Conservation (phyloP, 2,329 filamentous ascomycete genomes). For the Didymellaceae sp. region DNA sequence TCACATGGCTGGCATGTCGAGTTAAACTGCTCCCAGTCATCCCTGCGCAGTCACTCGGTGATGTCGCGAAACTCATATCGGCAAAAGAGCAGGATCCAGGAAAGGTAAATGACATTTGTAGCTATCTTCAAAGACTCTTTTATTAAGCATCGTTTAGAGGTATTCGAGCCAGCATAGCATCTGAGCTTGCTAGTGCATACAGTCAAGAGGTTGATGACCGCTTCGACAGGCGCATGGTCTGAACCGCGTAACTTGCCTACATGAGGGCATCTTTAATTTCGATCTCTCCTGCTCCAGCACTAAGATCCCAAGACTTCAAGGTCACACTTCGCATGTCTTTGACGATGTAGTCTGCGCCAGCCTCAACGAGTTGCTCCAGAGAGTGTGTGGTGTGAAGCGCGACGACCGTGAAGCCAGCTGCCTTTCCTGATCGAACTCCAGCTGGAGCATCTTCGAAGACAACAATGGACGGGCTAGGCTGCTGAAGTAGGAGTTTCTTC, state of each 20-base stretch:
- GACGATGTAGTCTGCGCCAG: slow-evolving; percentile 88
- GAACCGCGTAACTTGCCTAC: slow-evolving; percentile 22
- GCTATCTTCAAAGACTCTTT: too few relatives aligned
- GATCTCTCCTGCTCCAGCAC: slow-evolving; percentile 67
- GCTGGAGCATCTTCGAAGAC: slow-evolving; percentile 91
- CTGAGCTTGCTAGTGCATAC: too few relatives aligned
- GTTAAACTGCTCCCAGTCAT: too few relatives aligned
- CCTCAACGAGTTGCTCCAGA: slow-evolving; percentile 71
- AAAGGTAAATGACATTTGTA: too few relatives aligned
- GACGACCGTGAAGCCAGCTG: slow-evolving; percentile 82
- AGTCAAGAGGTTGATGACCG: too few relatives aligned
- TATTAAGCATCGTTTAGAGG: too few relatives aligned
- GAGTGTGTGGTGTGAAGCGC: slow-evolving; percentile 86
- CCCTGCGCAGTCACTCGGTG: too few relatives aligned
- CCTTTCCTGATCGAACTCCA: slow-evolving; percentile 82
- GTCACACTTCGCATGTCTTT: slow-evolving; percentile 76
- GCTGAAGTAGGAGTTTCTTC: slow-evolving; percentile 48
- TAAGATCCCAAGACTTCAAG: slow-evolving; percentile 62
- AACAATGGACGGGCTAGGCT: slow-evolving; percentile 61
- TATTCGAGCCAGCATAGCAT: too few relatives aligned
- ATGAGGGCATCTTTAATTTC: slow-evolving; percentile 69
- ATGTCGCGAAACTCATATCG: too few relatives aligned
- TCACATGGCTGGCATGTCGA: slow-evolving; percentile 6
- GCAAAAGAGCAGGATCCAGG: too few relatives aligned
- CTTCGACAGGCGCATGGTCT: too few relatives aligned